phyloP scores from a whole-genome alignment of 805 yeast genomes.

The Torulaspora delbrueckii region DNA sequence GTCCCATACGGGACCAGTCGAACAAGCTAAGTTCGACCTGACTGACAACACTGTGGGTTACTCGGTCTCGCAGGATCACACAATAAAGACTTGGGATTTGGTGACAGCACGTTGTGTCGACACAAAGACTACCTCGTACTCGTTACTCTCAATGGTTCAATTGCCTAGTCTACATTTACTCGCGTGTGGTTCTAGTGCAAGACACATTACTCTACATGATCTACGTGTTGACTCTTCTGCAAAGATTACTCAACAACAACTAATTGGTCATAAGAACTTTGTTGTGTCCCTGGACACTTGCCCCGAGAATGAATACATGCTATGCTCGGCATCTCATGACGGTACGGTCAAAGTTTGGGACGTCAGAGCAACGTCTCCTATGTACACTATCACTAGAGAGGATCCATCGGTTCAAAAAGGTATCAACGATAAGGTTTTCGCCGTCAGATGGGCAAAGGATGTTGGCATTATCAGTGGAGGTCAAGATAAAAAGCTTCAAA shows the following conservation, averaged over 20 bases:
- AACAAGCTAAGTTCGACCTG: constrained; percentile 70
- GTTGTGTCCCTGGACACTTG: constrained; percentile 72
- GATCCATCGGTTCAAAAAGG: constrained; percentile 41
- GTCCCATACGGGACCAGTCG: constrained; percentile 84
- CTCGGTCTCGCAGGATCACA: constrained; percentile 93
- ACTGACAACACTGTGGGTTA: constrained; percentile 78
- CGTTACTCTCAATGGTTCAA: constrained; percentile 70
- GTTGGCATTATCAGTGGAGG: constrained; percentile 92
- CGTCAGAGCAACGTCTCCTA: constrained; percentile 73
- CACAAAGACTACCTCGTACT: constrained; percentile 79
- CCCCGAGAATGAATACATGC: constrained; percentile 75
- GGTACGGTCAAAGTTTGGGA: constrained; percentile 97
- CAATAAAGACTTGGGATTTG: constrained; percentile 94
- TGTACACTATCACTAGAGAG: constrained; percentile 80
- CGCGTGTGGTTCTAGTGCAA: constrained; percentile 96
- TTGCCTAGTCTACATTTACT: constrained; percentile 64
- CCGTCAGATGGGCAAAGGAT: constrained; percentile 74
- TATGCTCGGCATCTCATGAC: constrained; percentile 92
- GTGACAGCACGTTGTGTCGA: constrained; percentile 81
- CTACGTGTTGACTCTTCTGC: constrained; percentile 64
- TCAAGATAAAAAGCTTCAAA: constrained; percentile 86
- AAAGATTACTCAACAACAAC: constrained; percentile 62
- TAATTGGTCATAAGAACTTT: constrained; percentile 86
- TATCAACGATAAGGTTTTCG: constrained; percentile 65
- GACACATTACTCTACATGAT: constrained; percentile 91